Evolutionary conservation across 108 stramenopile species (phyloP).

Genomic region (Nitzschia sp.): DNA sequence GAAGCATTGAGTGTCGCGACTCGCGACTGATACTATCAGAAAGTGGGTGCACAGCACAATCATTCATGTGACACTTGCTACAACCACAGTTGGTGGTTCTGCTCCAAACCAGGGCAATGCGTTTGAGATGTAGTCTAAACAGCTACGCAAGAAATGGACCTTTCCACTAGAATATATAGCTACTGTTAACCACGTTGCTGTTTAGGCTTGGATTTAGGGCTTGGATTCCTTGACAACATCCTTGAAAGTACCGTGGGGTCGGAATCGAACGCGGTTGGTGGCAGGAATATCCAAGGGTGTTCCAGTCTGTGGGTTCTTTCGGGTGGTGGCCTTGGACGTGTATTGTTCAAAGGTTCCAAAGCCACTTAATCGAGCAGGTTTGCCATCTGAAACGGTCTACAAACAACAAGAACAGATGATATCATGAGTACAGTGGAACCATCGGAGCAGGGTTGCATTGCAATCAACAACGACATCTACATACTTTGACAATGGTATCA

Average conservation of each 20-base stretch:
- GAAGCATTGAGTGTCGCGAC: too few species aligned
- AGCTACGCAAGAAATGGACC: too few species aligned
- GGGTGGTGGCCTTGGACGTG: slow-evolving; percentile 18
- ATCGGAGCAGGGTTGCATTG: too few species aligned
- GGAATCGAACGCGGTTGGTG: slow-evolving; percentile 42
- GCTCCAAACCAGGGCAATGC: too few species aligned
- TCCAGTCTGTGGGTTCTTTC: slow-evolving; percentile 22
- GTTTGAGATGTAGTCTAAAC: too few species aligned
- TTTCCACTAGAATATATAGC: too few species aligned
- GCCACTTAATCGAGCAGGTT: slow-evolving; percentile 13
- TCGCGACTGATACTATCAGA: too few species aligned
- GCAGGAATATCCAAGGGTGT: slow-evolving; percentile 24
- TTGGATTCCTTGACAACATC: slow-evolving; percentile 6
- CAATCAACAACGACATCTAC: background rate
- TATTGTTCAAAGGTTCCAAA: slow-evolving; percentile 42
- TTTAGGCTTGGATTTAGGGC: too few species aligned
- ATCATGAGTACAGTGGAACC: background rate
- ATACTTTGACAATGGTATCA: slow-evolving; percentile 37
- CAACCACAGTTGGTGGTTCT: too few species aligned
- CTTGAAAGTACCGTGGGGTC: slow-evolving; percentile 38
- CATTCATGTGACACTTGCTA: too few species aligned
- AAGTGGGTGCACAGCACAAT: too few species aligned
- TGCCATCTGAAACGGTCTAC: slow-evolving; percentile 31
- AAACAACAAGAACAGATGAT: background rate
- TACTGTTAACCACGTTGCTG: too few species aligned